A percentile compares a stretch with the other conserved stretches of the same genome.
Evolutionary conservation across 1,284 basidiomycete species (phyloP).

Genomic region (Cerioporus squamosus): DNA sequence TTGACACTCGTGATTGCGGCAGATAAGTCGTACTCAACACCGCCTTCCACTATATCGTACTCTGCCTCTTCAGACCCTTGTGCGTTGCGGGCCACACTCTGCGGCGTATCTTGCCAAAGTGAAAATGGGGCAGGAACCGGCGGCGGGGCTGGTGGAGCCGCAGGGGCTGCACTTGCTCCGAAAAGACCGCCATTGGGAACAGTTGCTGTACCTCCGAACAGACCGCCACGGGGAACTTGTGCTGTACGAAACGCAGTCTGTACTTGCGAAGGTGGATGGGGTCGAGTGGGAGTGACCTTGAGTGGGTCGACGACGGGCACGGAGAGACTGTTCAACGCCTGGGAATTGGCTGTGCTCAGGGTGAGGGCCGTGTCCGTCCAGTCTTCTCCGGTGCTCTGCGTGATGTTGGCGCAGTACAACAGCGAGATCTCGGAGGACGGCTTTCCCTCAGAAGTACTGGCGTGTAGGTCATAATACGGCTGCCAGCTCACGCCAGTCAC

Average conservation of each 20-base stretch:
- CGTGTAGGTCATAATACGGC: slow-evolving; percentile 61
- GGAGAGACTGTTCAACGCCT: slow-evolving; percentile 4
- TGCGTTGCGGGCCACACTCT: no score
- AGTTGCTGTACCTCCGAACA: no score
- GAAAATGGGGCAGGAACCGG: no score
- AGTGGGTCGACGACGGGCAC: slow-evolving; percentile 28
- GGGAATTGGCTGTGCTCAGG: slow-evolving; percentile 50
- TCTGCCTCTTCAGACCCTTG: no score
- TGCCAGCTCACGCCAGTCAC: slow-evolving; percentile 54
- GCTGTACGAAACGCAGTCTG: no score
- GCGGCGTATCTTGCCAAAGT: no score
- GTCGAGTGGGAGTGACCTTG: slow-evolving; percentile 45
- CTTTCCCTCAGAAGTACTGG: slow-evolving; percentile 47
- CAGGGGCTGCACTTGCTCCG: no score
- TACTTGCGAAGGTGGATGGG: no score
- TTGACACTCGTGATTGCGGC: neutral
- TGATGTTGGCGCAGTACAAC: slow-evolving; percentile 58
- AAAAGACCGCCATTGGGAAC: no score
- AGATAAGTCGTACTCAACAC: neutral
- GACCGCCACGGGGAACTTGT: no score
- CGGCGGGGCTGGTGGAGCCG: no score
- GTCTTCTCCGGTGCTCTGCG: slow-evolving; percentile 63
- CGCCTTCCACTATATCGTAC: neutral
- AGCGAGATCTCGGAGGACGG: slow-evolving; percentile 49
- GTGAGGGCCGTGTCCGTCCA: slow-evolving; percentile 53